Evolutionary conservation across 2,329 filamentous ascomycete genomes (phyloP).

Genomic region (Penicillium sp.): DNA sequence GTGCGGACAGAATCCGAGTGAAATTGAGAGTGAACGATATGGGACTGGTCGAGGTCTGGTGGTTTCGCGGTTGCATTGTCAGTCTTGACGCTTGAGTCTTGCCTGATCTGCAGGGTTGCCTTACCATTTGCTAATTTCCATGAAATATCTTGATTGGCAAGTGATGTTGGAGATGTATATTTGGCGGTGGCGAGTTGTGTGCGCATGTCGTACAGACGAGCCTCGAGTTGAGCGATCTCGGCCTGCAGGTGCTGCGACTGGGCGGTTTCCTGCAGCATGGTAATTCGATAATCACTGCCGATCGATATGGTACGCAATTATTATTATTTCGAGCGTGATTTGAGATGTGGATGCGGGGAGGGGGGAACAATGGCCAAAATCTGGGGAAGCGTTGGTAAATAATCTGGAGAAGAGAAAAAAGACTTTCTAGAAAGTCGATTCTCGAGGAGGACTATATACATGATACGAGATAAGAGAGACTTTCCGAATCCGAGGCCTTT

Average conservation of each 20-base stretch:
- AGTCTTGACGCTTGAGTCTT: background rate
- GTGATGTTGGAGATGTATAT: conserved; percentile 15
- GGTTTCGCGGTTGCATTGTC: background rate
- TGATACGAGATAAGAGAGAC: too few relatives aligned
- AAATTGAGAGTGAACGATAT: conserved; percentile 6
- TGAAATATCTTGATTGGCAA: conserved; percentile 7
- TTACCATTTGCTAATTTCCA: conserved; percentile 10
- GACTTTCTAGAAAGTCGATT: too few relatives aligned
- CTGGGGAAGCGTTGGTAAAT: background rate
- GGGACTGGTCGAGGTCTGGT: background rate
- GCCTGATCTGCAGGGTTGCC: background rate
- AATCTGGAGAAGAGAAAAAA: background rate
- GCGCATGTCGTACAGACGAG: conserved; percentile 43
- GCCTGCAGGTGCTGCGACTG: conserved; percentile 23
- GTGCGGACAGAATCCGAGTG: conserved; percentile 6
- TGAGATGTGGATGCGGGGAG: too few relatives aligned
- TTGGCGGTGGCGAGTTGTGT: conserved; percentile 30
- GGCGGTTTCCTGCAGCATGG: conserved; percentile 19
- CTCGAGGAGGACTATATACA: background rate
- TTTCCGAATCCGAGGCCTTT: background rate
- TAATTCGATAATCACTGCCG: background rate
- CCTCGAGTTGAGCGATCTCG: conserved; percentile 45
- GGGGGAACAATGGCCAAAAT: background rate
- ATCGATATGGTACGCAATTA: too few relatives aligned
- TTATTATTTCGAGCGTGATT: background rate